Conservation (phyloP, 139 green algal species). For the Closterium sp. region DNA sequence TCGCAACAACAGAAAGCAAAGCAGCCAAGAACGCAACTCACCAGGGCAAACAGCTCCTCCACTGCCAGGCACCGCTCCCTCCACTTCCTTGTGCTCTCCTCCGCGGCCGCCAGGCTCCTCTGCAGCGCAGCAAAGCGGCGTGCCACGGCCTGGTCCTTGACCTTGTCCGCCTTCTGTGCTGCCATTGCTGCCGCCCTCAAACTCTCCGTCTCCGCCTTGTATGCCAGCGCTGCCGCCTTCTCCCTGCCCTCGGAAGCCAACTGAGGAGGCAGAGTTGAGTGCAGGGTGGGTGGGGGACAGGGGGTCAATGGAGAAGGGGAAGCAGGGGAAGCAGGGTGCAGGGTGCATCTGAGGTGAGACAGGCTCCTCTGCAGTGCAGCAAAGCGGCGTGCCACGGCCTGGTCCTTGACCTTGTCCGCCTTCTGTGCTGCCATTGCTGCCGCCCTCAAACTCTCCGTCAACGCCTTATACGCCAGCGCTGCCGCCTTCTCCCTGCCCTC, state of each 20-base stretch:
- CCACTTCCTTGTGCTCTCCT: conserved; percentile 18
- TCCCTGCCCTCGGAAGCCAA: conserved; percentile 12
- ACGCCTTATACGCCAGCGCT: conserved; percentile 17
- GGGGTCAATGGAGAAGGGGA: too few relatives aligned
- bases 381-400: conserved; percentile 25
- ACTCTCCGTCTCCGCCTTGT: conserved; percentile 40
- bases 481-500: conserved; percentile 24
- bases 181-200: conserved; percentile 14
- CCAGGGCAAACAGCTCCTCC: conserved; percentile 25
- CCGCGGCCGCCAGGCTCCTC: conserved; percentile 5
- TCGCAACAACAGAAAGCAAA: neutral
- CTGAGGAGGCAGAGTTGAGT: neutral
- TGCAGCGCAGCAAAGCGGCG: conserved; percentile 35
- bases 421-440: conserved; percentile 21
- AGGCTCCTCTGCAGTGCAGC: conserved; percentile 26
- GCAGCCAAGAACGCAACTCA: neutral
- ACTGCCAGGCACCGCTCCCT: conserved; percentile 20
- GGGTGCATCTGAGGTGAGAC: too few relatives aligned
- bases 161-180: conserved; percentile 24
- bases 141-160: conserved; percentile 35
- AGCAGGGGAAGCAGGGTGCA: too few relatives aligned
- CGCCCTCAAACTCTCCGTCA: conserved; percentile 25
- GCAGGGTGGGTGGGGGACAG: too few relatives aligned
- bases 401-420: conserved; percentile 38
- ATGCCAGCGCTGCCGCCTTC: conserved; percentile 22